Evolutionary conservation across 2,329 filamentous ascomycete genomes (phyloP).

Genomic region (Cladosporium sp.): DNA sequence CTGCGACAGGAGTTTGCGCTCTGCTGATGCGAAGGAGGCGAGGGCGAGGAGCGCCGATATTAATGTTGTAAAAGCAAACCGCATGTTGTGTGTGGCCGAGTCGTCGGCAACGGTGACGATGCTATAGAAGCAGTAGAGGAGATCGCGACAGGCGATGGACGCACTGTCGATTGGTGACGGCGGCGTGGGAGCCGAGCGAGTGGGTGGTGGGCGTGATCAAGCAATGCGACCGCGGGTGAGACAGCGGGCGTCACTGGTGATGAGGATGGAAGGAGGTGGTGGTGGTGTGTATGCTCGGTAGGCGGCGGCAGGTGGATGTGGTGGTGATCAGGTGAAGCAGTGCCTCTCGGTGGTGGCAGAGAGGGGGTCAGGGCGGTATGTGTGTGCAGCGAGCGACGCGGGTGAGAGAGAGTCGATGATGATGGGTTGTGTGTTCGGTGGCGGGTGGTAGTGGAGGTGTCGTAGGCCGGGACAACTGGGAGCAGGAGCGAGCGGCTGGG

Average conservation of each 20-base stretch:
- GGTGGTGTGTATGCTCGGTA: slow-evolving; percentile 8
- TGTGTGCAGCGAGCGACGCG: slow-evolving; percentile 12
- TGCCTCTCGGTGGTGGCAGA: not conserved
- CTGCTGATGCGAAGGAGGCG: slow-evolving; percentile 55
- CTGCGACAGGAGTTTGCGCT: slow-evolving; percentile 69
- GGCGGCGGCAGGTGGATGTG: slow-evolving; percentile 6
- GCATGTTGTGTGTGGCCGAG: slow-evolving; percentile 14
- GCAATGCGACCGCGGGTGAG: slow-evolving; percentile 15
- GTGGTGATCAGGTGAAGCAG: not conserved
- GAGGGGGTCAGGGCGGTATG: not conserved
- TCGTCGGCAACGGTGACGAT: slow-evolving; percentile 13
- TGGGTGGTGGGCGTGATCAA: slow-evolving; percentile 12
- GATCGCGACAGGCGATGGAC: slow-evolving; percentile 10
- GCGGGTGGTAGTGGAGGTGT: not conserved
- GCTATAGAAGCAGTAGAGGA: not conserved
- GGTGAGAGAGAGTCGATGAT: slow-evolving; percentile 12
- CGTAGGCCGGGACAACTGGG: slow-evolving; percentile 13
- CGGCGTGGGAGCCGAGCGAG: slow-evolving; percentile 11
- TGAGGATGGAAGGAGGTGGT: not conserved
- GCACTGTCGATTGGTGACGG: not conserved
- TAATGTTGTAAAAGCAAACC: slow-evolving; percentile 20
- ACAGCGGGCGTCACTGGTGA: slow-evolving; percentile 13
- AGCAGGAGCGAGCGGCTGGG: slow-evolving; percentile 1
- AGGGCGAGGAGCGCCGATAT: slow-evolving; percentile 37
- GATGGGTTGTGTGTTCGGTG: not conserved